Conservation (phyloP, 305 asterid genomes). For the Petunia hybrid region DNA sequence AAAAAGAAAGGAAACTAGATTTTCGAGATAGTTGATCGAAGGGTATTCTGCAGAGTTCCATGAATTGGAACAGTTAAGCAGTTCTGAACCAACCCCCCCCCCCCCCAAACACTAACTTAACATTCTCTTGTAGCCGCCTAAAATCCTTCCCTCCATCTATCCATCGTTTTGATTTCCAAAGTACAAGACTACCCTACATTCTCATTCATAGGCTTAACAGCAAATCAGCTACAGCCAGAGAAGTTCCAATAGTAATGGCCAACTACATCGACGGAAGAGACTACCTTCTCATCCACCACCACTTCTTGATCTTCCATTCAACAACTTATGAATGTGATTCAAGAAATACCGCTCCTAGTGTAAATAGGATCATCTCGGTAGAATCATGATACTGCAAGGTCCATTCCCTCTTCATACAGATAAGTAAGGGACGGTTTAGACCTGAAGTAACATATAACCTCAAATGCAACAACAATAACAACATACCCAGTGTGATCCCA, state of each 20-base stretch:
- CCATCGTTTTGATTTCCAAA: slow-evolving; percentile 27
- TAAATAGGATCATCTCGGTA: background rate
- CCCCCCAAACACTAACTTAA: background rate
- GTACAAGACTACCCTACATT: slow-evolving; percentile 20
- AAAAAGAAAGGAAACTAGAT: background rate
- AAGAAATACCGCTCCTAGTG: slow-evolving; percentile 13
- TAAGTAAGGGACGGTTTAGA: background rate
- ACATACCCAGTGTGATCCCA: too few species aligned
- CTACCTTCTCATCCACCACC: background rate
- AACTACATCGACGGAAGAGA: background rate
- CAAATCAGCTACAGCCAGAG: slow-evolving; percentile 30
- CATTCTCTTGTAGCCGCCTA: slow-evolving; percentile 1
- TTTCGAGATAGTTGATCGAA: background rate
- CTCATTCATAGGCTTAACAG: background rate
- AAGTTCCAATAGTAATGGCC: slow-evolving; percentile 19
- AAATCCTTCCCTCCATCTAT: background rate
- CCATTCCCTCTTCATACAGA: slow-evolving; percentile 16
- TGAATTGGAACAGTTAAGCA: background rate
- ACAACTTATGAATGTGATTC: background rate
- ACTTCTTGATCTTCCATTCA: slow-evolving; percentile 22
- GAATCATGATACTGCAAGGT: background rate
- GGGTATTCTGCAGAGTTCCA: background rate
- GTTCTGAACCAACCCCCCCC: background rate
- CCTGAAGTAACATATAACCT: background rate
- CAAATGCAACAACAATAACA: too few species aligned